Conservation (phyloP, 495 filamentous ascomycete genomes). For the Gamarada debralockiae region DNA sequence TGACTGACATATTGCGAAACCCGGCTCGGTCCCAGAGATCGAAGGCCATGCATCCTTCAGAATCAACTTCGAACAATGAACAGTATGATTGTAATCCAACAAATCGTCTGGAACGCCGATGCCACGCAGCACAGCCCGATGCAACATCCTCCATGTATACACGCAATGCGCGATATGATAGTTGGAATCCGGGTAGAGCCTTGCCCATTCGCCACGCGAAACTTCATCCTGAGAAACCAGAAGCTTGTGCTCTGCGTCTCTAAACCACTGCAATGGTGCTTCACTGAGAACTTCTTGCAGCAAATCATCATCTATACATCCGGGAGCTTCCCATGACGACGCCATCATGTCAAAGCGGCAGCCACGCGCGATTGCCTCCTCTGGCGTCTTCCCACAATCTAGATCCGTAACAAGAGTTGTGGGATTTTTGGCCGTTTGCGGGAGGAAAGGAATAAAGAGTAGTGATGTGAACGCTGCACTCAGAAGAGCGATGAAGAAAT, state of each 20-base stretch:
- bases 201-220: not conserved
- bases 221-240: not conserved
- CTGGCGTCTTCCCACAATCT: constrained; percentile 2
- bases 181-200: not conserved
- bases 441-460: no score
- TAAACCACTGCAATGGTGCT: not conserved
- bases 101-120: no score
- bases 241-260: not conserved
- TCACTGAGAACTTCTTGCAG: not conserved
- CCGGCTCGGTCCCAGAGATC: no score
- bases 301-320: not conserved
- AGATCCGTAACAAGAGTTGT: no score
- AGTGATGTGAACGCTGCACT: no score
- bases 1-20: no score
- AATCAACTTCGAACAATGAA: no score
- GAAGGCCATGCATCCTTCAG: no score
- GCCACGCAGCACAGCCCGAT: no score
- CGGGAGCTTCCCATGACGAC: constrained; percentile 1
- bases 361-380: not conserved
- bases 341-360: constrained; percentile 2
- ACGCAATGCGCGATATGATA: constrained; percentile 5
- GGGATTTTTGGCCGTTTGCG: no score
- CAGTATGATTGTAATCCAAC: no score
- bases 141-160: constrained; percentile 2
- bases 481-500: no score